Evolutionary conservation across 345 rosid genomes (phyloP), one percentile per base, ranked within the genome.

Genomic region (Hypericum androsaemum): DNA sequence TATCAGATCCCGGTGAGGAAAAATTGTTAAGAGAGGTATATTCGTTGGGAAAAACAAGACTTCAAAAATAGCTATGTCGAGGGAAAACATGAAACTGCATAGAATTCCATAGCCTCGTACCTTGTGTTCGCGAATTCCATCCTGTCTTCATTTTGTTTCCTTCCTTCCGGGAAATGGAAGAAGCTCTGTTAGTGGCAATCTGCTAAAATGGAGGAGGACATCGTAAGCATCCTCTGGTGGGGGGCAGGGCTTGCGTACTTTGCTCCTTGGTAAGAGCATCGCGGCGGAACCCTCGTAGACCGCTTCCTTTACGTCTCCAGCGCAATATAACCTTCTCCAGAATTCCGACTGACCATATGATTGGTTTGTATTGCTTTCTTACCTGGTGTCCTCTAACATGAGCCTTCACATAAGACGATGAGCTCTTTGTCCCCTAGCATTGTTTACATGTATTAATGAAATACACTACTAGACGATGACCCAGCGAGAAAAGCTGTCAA

Each of bases 401-500:
- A 58, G 90, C 86, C 90, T 83, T 64, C 14, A 69, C 58, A 39
- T 17, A 71, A 54, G 6, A 63, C 9, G 32, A 22, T 22, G 32
- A 22, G 32, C 32, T 22, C 32, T n/a, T n/a, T 22, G 32, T 22
- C 32, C 32, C 32, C 32, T 22, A 22, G 32, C 32, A 22, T 22
- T 22, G 32, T 22, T 22, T 22, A n/a, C n/a, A n/a, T n/a, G n/a
- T n/a, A n/a, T n/a, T n/a, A n/a, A n/a, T n/a, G n/a, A n/a, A n/a
- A n/a, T n/a, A n/a, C n/a, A n/a, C n/a, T n/a, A n/a, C n/a, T n/a
- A n/a, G n/a, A n/a, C n/a, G n/a, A n/a, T 83, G 89, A 84, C 81
- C 98, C 98, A 88, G 47, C 88, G 80, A 52, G 71, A 76, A 75
- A 92, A 92, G 63, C 98, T 92, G 62, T 92, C 98, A 64, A 77